Evolutionary conservation across 441 rosid genomes (phyloP), one percentile per base, ranked within the genome.

Genomic region (Croton setiger): DNA sequence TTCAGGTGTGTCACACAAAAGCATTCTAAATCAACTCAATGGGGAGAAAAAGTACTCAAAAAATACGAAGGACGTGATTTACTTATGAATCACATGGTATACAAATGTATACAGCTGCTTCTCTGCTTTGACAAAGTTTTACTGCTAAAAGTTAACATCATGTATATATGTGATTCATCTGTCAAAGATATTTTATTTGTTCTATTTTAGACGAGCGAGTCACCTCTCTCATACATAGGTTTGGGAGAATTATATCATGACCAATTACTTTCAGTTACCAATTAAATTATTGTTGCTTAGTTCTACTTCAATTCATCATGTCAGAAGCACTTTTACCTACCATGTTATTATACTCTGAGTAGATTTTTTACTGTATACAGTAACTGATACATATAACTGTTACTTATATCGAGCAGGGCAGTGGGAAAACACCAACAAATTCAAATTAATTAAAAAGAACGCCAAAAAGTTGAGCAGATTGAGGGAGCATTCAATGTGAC

Each of bases 221-320:
- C 39, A 41, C 49, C 41, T 0, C 51, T 21, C 21, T 27, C 31
- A 43, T 47, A 18, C 37, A 55, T n/a, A 55, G 35, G 60, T 55
- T 55, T 49, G 59, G 60, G 9, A 36, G 18, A 66, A 37, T 37
- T 52, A 33, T 51, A 53, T 43, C 53, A 45, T 11, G 12, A 44
- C 47, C n/a, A 10, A 45, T 63, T 45, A 27, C 60, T 51, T 66
- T 66, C 69, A 65, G 37, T 14, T 18, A 49, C 20, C 53, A 49
- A 14, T 49, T 17, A 63, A 44, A 20, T 10, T 45, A 45, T 23
- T 9, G n/a, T 49, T 63, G 23, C 8, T 45, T 11, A 45, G 7
- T 47, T 45, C 20, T 27, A 45, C 36, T 44, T 4, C 27, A 0
- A 27, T 63, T 63, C 21, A 12, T 45, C 27, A 49, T 44, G 5